Conservation (phyloP, 805 yeast genomes). For the Candida vaughaniae region DNA sequence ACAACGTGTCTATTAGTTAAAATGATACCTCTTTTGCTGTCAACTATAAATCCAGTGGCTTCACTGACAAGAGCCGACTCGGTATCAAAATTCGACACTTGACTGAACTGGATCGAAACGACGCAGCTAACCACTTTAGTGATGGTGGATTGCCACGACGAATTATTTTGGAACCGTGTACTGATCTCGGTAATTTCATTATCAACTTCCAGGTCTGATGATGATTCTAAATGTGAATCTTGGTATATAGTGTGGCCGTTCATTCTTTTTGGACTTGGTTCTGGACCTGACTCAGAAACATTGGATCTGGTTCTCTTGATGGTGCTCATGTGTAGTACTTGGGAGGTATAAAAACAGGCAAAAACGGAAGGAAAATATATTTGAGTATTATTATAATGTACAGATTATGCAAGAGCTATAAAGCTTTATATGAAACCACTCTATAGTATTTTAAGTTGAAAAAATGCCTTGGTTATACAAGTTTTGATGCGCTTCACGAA, state of each 20-base stretch:
- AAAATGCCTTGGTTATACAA: no score
- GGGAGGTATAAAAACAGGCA: no score
- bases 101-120: conserved; percentile 86
- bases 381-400: no score
- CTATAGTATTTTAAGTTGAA: no score
- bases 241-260: no score
- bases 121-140: conserved; percentile 80
- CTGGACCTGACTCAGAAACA: conserved; percentile 1
- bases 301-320: not conserved
- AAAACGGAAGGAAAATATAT: no score
- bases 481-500: no score
- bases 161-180: conserved; percentile 1
- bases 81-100: conserved; percentile 83
- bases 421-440: no score
- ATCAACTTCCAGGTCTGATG: no score
- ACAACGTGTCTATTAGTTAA: conserved; percentile 93
- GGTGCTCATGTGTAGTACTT: not conserved
- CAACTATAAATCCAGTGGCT: conserved; percentile 96
- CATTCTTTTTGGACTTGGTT: not conserved
- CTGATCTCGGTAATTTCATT: no score
- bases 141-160: conserved; percentile 75
- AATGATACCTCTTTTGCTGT: conserved; percentile 75
- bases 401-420: no score
- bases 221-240: no score
- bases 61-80: conserved; percentile 79